phyloP scores from a whole-genome alignment of 2,329 filamentous ascomycete genomes.

The Bipolaris cookei region DNA sequence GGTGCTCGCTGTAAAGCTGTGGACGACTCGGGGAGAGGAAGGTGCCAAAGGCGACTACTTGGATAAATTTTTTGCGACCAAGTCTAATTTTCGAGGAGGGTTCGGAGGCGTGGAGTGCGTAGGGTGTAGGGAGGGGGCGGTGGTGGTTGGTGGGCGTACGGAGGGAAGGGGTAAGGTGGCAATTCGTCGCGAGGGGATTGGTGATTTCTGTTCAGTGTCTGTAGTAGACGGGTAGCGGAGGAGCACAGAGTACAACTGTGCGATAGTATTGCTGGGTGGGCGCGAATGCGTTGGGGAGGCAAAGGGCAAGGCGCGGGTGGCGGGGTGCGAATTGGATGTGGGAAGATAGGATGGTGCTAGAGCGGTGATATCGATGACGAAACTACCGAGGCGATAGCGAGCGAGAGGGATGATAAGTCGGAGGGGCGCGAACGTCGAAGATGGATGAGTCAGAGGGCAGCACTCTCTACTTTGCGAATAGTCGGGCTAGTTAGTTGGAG shows the following conservation, averaged over 20 bases:
- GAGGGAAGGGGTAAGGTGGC: constrained; percentile 21
- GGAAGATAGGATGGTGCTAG: constrained; percentile 18
- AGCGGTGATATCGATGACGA: constrained; percentile 39
- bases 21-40: constrained; percentile 47
- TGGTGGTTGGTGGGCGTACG: constrained; percentile 3
- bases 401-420: constrained; percentile 15
- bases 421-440: constrained; percentile 15
- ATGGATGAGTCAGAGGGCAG: constrained; percentile 28
- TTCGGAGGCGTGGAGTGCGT: not conserved
- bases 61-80: constrained; percentile 28
- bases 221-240: not conserved
- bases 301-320: constrained; percentile 12
- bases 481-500: constrained; percentile 12
- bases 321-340: constrained; percentile 23
- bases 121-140: not conserved
- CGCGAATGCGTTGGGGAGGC: not conserved
- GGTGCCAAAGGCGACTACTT: constrained; percentile 31
- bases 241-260: constrained; percentile 2
- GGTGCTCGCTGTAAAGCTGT: constrained; percentile 63
- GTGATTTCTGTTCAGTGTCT: not conserved
- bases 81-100: constrained; percentile 10
- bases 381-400: constrained; percentile 35
- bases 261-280: constrained; percentile 6
- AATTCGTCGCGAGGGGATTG: constrained; percentile 13
- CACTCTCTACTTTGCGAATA: constrained; percentile 14